Percentiles rank a stretch among this genome's conserved stretches.
Conservation (phyloP, 2,329 filamentous ascomycete genomes). For the Fusarium sp. region DNA sequence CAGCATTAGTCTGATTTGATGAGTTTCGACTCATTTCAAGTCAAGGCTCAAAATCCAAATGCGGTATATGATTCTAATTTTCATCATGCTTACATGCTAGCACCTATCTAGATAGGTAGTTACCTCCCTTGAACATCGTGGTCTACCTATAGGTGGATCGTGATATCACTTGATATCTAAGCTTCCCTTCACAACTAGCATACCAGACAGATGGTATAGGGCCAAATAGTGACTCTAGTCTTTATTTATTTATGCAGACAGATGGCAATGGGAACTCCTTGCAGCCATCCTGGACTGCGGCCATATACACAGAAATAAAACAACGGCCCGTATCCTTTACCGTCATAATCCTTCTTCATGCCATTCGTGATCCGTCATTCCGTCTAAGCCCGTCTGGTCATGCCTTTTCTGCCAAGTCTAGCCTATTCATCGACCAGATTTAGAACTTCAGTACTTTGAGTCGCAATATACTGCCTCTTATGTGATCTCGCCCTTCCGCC, state of each 20-base stretch:
- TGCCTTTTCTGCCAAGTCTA: slow-evolving; percentile 19
- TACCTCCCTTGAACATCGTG: not conserved
- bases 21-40: slow-evolving; percentile 40
- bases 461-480: slow-evolving; percentile 16
- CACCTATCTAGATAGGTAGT: not conserved
- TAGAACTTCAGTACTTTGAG: not conserved
- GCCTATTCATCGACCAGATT: not conserved
- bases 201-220: not conserved
- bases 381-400: slow-evolving; percentile 10
- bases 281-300: slow-evolving; percentile 15
- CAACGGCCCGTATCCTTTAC: slow-evolving; percentile 31
- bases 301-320: slow-evolving; percentile 36
- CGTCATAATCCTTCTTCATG: slow-evolving; percentile 18
- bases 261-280: slow-evolving; percentile 13
- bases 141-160: not conserved
- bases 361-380: slow-evolving; percentile 28
- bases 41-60: slow-evolving; percentile 25
- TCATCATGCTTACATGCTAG: not conserved
- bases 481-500: not conserved
- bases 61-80: slow-evolving; percentile 25
- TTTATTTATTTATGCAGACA: slow-evolving; percentile 22
- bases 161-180: not conserved
- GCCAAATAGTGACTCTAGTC: slow-evolving; percentile 8
- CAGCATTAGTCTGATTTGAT: not conserved
- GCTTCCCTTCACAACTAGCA: not conserved